Conservation (phyloP, 768 basidiomycete genomes). For the Glaciozyma martinii region DNA sequence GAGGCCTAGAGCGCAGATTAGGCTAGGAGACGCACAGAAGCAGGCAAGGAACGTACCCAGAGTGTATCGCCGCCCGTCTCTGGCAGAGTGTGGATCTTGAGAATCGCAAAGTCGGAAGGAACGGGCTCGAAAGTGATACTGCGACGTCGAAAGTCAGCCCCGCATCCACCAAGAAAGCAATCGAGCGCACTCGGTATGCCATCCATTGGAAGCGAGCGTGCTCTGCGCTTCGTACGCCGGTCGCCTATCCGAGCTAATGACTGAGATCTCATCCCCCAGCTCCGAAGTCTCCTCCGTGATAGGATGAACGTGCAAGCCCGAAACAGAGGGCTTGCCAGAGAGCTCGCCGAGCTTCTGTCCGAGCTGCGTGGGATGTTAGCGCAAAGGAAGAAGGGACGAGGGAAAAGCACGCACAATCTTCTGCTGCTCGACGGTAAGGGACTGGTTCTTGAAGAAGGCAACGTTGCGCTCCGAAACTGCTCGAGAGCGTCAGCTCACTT, state of each 20-base stretch:
- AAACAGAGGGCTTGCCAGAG: background rate
- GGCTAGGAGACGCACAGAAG: no score
- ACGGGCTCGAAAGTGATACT: conserved; percentile 57
- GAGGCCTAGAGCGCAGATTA: conserved; percentile 43
- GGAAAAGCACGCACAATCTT: conserved; percentile 5
- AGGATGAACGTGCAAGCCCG: conserved; percentile 8
- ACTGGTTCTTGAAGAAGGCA: conserved; percentile 10
- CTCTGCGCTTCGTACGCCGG: no score
- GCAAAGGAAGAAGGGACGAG: no score
- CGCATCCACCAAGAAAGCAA: background rate
- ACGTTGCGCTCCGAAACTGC: conserved; percentile 46
- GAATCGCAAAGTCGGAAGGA: conserved; percentile 54
- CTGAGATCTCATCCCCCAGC: conserved; percentile 49
- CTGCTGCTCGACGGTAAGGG: conserved; percentile 2
- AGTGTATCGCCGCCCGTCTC: conserved; percentile 43
- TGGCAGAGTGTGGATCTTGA: conserved; percentile 39
- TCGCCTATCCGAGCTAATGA: no score
- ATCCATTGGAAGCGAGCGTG: background rate
- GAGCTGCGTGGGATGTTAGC: conserved; percentile 14
- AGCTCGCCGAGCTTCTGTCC: background rate
- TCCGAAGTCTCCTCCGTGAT: no score
- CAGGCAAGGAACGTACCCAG: no score
- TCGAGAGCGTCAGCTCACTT: no score
- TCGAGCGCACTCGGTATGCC: conserved; percentile 9
- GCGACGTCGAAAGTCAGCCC: no score